Conservation (phyloP, 2,329 filamentous ascomycete species). For the Tolypocladium endophyticum region DNA sequence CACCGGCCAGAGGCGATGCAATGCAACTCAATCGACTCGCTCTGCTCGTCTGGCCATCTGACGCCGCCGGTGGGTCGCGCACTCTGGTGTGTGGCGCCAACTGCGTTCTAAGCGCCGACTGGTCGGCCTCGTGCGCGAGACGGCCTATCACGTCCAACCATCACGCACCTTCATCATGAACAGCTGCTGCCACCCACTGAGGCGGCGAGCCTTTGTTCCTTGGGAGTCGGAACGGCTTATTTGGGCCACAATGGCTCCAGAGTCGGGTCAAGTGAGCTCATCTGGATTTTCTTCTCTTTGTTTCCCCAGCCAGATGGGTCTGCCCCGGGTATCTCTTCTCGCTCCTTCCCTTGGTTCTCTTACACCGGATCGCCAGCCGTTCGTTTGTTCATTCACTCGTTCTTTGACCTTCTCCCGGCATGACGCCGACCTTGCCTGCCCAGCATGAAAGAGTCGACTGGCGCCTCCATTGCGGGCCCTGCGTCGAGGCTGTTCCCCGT, state of each 20-base stretch:
- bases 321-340: constrained; percentile 1
- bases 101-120: constrained; percentile 24
- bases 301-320: background rate
- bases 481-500: constrained; percentile 37
- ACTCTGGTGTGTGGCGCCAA: constrained; percentile 25
- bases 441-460: constrained; percentile 31
- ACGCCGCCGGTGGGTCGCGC: constrained; percentile 24
- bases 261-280: constrained; percentile 7
- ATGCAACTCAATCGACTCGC: constrained; percentile 34
- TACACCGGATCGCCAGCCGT: constrained; percentile 12
- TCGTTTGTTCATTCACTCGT: constrained; percentile 8
- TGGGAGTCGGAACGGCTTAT: background rate
- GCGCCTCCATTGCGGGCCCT: constrained; percentile 29
- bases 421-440: constrained; percentile 4
- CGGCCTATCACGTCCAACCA: constrained; percentile 21
- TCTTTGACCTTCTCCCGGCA: constrained; percentile 7
- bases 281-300: background rate
- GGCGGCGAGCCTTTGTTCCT: constrained; percentile 3
- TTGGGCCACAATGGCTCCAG: constrained; percentile 7
- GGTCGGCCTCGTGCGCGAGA: constrained; percentile 15
- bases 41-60: constrained; percentile 22
- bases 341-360: constrained; percentile 4
- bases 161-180: constrained; percentile 13
- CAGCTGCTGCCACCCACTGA: constrained; percentile 8
- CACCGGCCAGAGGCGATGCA: constrained; percentile 13